Evolutionary conservation across 352 stramenopile genomes (phyloP).

Genomic region (Pythium diclinum): DNA sequence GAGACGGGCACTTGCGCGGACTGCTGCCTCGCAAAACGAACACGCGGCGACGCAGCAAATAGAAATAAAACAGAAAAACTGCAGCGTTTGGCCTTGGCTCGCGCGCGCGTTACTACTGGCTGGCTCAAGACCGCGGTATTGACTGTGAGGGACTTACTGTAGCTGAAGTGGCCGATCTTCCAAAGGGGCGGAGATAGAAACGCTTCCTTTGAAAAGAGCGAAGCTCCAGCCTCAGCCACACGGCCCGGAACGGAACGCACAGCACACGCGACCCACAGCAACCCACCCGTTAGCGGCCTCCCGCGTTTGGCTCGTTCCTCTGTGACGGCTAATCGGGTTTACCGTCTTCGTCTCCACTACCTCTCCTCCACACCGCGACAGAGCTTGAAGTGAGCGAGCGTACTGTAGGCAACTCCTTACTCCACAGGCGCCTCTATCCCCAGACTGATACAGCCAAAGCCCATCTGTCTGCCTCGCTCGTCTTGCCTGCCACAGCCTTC

Average conservation of each 20-base stretch:
- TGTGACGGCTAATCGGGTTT: slow-evolving; percentile 7
- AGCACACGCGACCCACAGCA: background rate
- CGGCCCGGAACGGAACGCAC: background rate
- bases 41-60: slow-evolving; percentile 8
- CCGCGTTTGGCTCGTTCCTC: background rate
- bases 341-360: background rate
- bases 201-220: background rate
- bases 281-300: background rate
- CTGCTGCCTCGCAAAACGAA: slow-evolving; percentile 4
- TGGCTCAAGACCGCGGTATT: background rate
- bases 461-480: background rate
- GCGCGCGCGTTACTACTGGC: background rate
- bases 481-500: background rate
- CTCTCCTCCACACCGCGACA: background rate
- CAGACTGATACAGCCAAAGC: background rate
- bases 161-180: background rate
- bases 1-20: background rate
- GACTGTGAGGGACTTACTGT: background rate
- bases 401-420: slow-evolving; percentile 11
- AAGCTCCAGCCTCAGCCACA: background rate
- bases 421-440: background rate
- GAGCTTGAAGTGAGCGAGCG: slow-evolving; percentile 5
- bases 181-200: slow-evolving; percentile 7
- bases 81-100: background rate
- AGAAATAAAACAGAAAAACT: slow-evolving; percentile 14